Evolutionary conservation across 2,329 filamentous ascomycete genomes (phyloP).

Genomic region (Diaporthe australafricana): DNA sequence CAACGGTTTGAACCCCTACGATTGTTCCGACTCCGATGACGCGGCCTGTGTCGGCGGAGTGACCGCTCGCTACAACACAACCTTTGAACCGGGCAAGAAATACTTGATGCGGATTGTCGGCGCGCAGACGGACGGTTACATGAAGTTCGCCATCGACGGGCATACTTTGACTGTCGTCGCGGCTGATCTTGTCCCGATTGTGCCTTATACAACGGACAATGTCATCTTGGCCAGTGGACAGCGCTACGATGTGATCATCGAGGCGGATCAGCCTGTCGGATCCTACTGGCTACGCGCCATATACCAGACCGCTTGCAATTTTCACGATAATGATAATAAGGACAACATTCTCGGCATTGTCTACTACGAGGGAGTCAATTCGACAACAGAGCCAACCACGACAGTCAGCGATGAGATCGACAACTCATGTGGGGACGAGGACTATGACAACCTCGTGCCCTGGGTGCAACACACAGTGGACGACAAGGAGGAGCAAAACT

Average conservation of each 20-base stretch:
- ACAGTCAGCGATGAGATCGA: constrained; percentile 18
- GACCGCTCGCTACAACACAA: constrained; percentile 41
- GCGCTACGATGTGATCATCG: constrained; percentile 39
- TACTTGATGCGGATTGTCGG: constrained; percentile 62
- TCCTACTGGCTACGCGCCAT: constrained; percentile 42
- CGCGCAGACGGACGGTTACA: constrained; percentile 54
- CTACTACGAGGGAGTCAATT: constrained; percentile 38
- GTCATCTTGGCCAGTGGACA: constrained; percentile 57
- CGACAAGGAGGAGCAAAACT: constrained; percentile 8
- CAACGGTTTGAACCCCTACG: constrained; percentile 24
- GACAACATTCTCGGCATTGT: constrained; percentile 41
- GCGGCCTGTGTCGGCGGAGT: constrained; percentile 39
- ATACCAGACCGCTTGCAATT: constrained; percentile 36
- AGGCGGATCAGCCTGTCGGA: constrained; percentile 23
- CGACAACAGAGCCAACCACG: constrained; percentile 27
- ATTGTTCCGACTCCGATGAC: constrained; percentile 20
- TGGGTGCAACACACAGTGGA: constrained; percentile 27
- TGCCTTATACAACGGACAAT: constrained; percentile 61
- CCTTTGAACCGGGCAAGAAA: constrained; percentile 50
- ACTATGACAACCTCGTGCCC: constrained; percentile 41
- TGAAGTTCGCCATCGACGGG: constrained; percentile 64
- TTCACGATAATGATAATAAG: constrained; percentile 31
- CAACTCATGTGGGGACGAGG: constrained; percentile 42
- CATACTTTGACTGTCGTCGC: constrained; percentile 69
- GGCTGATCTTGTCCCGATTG: constrained; percentile 66